Base-by-base conservation (phyloP, 108 stramenopile species). In the Nitzschia sp. region DNA sequence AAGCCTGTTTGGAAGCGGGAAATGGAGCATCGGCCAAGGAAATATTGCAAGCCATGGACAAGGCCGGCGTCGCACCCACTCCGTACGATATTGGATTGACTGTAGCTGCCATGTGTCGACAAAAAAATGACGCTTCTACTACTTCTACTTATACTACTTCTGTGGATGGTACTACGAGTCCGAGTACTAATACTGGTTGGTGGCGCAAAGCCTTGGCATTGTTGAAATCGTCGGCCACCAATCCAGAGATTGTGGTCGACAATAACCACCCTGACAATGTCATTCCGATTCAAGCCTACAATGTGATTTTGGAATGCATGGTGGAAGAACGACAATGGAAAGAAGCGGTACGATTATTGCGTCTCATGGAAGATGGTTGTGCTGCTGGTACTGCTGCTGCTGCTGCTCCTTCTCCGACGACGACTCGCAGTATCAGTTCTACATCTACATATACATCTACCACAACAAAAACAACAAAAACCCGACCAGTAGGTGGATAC, bases 331-430 rank as follows among this genome's bases (percentile, higher is more conserved):
- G 34, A 35, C 33, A 68, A 13, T 85, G 83, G 83, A 69, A 78
- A 52, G 77, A 79, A 32, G 66, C 83, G 34, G 44, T 74, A 19
- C 57, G 58, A 45, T 35, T 85, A 13, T 57, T 80, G 6, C 53
- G 44, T 19, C 45, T 53, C n/a, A 78, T 85, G 83, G 78, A 84
- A 61, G 30, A 62, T 23, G n/a, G n/a, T n/a, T n/a, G n/a, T n/a
- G n/a, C n/a, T 61, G 63, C n/a, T 9, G 25, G 9, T 32, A 26
- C 44, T 22, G 17, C 6, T 0, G 21, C 17, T n/a, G n/a, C n/a
- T n/a, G n/a, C n/a, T n/a, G n/a, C n/a, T n/a, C n/a, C n/a, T n/a
- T n/a, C n/a, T n/a, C n/a, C 47, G 21, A 31, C 26, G 25, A 13
- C 63, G 2, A 64, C 16, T 45, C 44, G 16, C 44, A 26, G 11